Conservation (phyloP, 1,284 basidiomycete genomes). For the Ceratobasidium sp. region DNA sequence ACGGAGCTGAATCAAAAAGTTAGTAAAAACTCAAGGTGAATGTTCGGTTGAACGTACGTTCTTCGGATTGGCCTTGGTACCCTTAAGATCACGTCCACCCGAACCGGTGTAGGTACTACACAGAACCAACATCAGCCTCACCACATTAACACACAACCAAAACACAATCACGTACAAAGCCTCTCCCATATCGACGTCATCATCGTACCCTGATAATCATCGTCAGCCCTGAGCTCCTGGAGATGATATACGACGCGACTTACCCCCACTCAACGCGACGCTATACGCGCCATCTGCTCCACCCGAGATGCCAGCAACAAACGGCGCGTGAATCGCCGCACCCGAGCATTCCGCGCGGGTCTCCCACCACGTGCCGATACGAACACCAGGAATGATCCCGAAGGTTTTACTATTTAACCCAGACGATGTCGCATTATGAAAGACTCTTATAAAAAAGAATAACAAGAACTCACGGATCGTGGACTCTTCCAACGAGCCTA, state of each 20-base stretch:
- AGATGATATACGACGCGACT: background rate
- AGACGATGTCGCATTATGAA: constrained; percentile 12
- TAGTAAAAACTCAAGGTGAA: constrained; percentile 19
- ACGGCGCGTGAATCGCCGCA: constrained; percentile 85
- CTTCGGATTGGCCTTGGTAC: constrained; percentile 80
- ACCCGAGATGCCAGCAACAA: constrained; percentile 82
- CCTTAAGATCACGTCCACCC: constrained; percentile 86
- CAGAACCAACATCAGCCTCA: constrained; percentile 59
- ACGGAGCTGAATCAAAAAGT: constrained; percentile 69
- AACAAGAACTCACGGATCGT: constrained; percentile 81
- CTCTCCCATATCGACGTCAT: constrained; percentile 85
- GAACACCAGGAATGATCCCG: constrained; percentile 78
- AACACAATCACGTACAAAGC: constrained; percentile 72
- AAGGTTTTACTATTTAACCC: constrained; percentile 65
- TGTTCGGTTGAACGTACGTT: constrained; percentile 68
- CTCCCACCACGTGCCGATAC: constrained; percentile 86
- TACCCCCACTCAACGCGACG: constrained; percentile 78
- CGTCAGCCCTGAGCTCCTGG: background rate
- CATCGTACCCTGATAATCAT: constrained; percentile 73
- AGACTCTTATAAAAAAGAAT: background rate
- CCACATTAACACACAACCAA: background rate
- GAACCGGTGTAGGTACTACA: constrained; percentile 59
- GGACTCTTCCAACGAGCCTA: constrained; percentile 62
- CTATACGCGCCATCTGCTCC: constrained; percentile 78
- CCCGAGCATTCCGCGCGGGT: constrained; percentile 73